Evolutionary conservation across 345 rosid species (phyloP), one percentile per base, ranked within the genome.

Genomic region (Pugionium dolabratum): DNA sequence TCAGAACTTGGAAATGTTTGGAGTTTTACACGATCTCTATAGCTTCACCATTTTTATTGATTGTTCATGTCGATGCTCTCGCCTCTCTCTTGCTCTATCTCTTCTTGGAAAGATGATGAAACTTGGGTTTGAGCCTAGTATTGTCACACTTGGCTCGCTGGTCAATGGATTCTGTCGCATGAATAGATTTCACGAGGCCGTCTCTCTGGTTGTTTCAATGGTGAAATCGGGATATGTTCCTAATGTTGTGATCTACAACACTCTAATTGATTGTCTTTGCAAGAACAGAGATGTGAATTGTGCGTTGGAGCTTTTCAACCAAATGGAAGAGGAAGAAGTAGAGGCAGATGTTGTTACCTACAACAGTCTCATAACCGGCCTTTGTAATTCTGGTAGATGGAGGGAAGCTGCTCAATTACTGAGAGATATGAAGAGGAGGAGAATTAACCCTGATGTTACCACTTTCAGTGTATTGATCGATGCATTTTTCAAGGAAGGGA

Each of bases 81-180:
- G 44, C 0, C 58, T 70, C 49, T 62, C 67, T 9, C 54, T 69
- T 6, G 67, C 67, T 50, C 25, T 61, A 0, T 37, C 67, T 44
- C 5, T 62, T 27, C 61, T 70, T n/a, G 75, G 57, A 3, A 62
- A 63, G 35, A 71, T 72, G 70, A 32, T 57, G 52, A 63, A 72
- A 2, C 64, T 72, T 9, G 76, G 75, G 2, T 40, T 36, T 48
- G 25, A 47, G 40, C 75, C 70, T 0, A 55, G 44, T 59, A 56
- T 64, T 55, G 51, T 64, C 55, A 71, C 75, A 0, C 63, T 71
- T 33, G 69, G 64, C 25, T 62, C 70, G 48, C 56, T 64, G 2
- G 35, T 71, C 44, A 64, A 56, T 2, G 64, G 75, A 1, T 63
- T 71, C 55, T 62, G 70, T 26, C 62, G 35, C 18, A 2, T 11